phyloP scores from a whole-genome alignment of 1,139 yeast species.

The Blastobotrys arbuscula region DNA sequence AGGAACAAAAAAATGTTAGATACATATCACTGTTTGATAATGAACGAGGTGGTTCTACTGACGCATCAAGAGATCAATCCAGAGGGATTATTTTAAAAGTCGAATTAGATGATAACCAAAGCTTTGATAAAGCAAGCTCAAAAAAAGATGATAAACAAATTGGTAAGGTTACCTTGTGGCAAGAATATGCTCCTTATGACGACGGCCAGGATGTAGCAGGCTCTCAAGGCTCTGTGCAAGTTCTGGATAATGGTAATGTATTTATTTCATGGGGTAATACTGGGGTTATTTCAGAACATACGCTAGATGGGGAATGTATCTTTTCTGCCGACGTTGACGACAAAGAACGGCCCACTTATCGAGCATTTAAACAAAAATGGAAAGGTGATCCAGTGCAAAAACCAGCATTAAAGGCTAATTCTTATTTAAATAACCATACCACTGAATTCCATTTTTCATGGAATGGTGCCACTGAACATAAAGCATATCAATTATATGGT shows the following conservation, averaged over 20 bases:
- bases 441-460: conserved; percentile 9
- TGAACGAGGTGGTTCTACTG: not conserved
- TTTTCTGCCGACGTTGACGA: conserved; percentile 31
- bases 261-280: conserved; percentile 41
- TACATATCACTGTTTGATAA: conserved; percentile 10
- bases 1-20: conserved; percentile 4
- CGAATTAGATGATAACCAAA: not conserved
- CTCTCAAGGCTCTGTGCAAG: conserved; percentile 40
- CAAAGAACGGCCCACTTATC: not conserved
- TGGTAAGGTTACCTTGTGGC: conserved; percentile 7
- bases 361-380: conserved; percentile 10
- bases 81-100: conserved; percentile 12
- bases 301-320: conserved; percentile 30
- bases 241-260: conserved; percentile 37
- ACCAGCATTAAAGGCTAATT: conserved; percentile 7
- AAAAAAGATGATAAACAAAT: not conserved
- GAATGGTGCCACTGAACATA: conserved; percentile 11
- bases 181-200: conserved; percentile 2
- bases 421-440: not conserved
- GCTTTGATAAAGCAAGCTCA: not conserved
- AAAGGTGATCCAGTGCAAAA: conserved; percentile 1
- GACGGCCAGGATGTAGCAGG: not conserved
- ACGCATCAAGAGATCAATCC: conserved; percentile 6
- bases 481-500: not conserved
- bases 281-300: conserved; percentile 39